Evolutionary conservation across 1,284 basidiomycete genomes (phyloP), one percentile per base, ranked within the genome.

Genomic region (Peniophora sp.): DNA sequence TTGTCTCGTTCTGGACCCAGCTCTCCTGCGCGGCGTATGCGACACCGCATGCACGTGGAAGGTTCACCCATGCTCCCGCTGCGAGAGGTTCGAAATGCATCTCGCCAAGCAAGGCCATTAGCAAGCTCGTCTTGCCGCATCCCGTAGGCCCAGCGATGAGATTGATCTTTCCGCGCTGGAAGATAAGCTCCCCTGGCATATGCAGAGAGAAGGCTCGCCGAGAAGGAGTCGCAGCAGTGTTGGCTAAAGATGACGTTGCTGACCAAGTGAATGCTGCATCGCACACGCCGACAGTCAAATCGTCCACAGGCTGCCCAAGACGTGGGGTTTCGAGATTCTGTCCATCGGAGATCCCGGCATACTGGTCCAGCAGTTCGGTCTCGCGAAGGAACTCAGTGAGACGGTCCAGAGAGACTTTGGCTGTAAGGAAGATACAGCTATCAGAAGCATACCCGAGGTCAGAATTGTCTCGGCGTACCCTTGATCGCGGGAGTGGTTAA

Each of bases 11-110:
- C 57, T 77, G 73, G 3, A 84, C 81, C 86, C 86, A 91, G 1
- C 83, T 81, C 58, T 89, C 85, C 62, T 91, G 87, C 1, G 85
- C 81, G 3, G 85, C 83, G 64, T 86, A 89, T 0, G 83, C 80
- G 3, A 90, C 77, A 5, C 86, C 85, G 12, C 76, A 74, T 2
- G 69, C 65, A 8, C 85, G 73, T 16, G 86, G 85, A 5, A 89
- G 72, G 53, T 77, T 79, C 62, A 74, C 83, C 71, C 80, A 85
- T 0, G 83, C 78, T 35, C 73, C 74, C 9, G 75, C 69, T 5
- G 6, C 27, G 12, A 32, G 27, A 3, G 78, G 73, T 16, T 75
- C 62, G 57, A 77, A 82, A 57, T 83, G 80, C 81, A 84, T 77
- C 59, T 83, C 78, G 17, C 76, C 78, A 68, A 82, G 67, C 14